Conservation (phyloP, 1,284 basidiomycete species). For the Rhodotorula sp. region DNA sequence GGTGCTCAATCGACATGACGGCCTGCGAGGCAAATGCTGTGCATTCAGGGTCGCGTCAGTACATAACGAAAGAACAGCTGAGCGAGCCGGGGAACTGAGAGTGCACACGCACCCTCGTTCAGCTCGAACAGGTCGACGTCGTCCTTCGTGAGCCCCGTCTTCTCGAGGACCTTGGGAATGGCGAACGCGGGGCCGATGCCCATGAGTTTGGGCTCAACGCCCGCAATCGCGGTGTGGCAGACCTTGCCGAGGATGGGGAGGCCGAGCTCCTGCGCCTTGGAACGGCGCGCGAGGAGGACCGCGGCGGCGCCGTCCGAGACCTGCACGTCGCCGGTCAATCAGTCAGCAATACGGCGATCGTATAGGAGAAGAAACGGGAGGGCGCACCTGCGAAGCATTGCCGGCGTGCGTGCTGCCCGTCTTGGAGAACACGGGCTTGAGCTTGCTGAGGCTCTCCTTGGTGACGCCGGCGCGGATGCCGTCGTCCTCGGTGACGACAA, state of each 20-base stretch:
- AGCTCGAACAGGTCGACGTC: slow-evolving; percentile 89
- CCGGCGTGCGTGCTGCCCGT: slow-evolving; percentile 88
- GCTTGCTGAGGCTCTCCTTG: slow-evolving; percentile 77
- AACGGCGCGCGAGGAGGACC: slow-evolving; percentile 83
- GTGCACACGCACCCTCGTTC: slow-evolving; percentile 73
- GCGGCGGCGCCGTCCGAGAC: slow-evolving; percentile 98
- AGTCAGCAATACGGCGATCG: slow-evolving; percentile 44
- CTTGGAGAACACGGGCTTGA: slow-evolving; percentile 90
- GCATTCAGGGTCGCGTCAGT: not conserved
- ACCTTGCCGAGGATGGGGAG: slow-evolving; percentile 93
- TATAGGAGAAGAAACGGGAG: not conserved
- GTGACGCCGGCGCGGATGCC: slow-evolving; percentile 90
- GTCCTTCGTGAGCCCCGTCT: slow-evolving; percentile 65
- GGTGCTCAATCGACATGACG: slow-evolving; percentile 60
- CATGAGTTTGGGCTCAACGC: slow-evolving; percentile 72
- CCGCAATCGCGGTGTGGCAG: slow-evolving; percentile 73
- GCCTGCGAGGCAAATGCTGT: slow-evolving; percentile 55
- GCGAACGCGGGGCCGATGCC: slow-evolving; percentile 77
- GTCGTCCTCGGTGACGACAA: slow-evolving; percentile 84
- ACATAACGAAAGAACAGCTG: rapidly evolving
- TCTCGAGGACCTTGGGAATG: slow-evolving; percentile 79
- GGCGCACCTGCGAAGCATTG: slow-evolving; percentile 40
- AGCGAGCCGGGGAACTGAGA: slow-evolving; percentile 51
- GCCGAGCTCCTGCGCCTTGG: slow-evolving; percentile 81
- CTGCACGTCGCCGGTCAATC: slow-evolving; percentile 16